Percentiles rank a stretch among this genome's conserved stretches.
Conservation (phyloP, 129 eudicot species). For the Chrysanthemum lavandulifolium region DNA sequence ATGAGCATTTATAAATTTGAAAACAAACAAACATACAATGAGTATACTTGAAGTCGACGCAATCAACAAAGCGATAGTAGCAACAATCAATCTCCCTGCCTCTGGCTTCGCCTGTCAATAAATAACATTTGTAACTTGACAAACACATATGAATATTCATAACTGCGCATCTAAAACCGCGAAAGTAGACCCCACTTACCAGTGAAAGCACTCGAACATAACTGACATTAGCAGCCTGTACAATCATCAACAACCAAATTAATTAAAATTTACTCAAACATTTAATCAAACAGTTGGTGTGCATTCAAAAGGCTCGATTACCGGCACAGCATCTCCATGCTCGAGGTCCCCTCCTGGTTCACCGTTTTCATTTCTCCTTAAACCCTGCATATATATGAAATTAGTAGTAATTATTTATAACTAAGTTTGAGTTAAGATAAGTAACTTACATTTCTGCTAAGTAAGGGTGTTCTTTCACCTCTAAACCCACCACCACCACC, state of each 20-base stretch:
- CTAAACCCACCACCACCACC: slow-evolving; percentile 27
- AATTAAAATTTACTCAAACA: slow-evolving; percentile 28
- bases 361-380: slow-evolving; percentile 46
- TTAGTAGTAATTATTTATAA: no score
- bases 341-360: slow-evolving; percentile 66
- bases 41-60: slow-evolving; percentile 75
- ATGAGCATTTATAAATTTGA: no score
- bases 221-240: slow-evolving; percentile 85
- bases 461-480: slow-evolving; percentile 59
- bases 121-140: not conserved
- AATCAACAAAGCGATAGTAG: slow-evolving; percentile 69
- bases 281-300: slow-evolving; percentile 20
- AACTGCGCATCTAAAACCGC: no score
- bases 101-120: slow-evolving; percentile 84
- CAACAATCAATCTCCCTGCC: slow-evolving; percentile 61
- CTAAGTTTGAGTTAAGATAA: no score
- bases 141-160: not conserved
- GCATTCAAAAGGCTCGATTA: slow-evolving; percentile 26
- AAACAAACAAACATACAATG: slow-evolving; percentile 44
- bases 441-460: slow-evolving; percentile 43
- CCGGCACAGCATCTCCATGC: slow-evolving; percentile 75
- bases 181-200: slow-evolving; percentile 42
- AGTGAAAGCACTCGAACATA: slow-evolving; percentile 66
- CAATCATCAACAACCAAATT: slow-evolving; percentile 14
- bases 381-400: slow-evolving; percentile 34